phyloP scores from a whole-genome alignment of 257 asterid genomes.

The Cynanchum wilfordii region DNA sequence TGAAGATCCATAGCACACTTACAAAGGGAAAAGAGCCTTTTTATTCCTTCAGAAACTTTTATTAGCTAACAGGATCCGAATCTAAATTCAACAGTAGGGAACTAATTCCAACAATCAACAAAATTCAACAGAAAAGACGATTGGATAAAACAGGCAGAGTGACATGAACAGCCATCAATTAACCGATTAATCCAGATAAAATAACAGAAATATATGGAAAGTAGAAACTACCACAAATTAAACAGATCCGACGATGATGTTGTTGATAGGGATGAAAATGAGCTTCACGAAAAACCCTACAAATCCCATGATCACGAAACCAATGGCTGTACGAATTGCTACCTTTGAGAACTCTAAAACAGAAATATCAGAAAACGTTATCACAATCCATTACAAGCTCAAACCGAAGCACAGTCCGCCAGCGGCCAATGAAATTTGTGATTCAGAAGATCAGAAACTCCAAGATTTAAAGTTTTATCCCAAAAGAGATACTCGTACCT shows the following conservation, averaged over 20 bases:
- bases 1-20: not conserved
- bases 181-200: not conserved
- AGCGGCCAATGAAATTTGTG: not conserved
- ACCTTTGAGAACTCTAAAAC: conserved; percentile 31
- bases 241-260: conserved; percentile 32
- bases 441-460: not conserved
- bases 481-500: conserved; percentile 1
- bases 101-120: not conserved
- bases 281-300: conserved; percentile 40
- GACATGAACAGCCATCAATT: not conserved
- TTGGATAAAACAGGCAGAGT: not conserved
- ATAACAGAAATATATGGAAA: not conserved
- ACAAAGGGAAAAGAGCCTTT: not conserved
- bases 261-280: conserved; percentile 38
- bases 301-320: conserved; percentile 38
- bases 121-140: not conserved
- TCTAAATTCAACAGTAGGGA: not conserved
- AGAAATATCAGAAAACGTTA: not conserved
- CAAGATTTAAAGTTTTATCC: not conserved
- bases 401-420: not conserved
- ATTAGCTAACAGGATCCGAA: not conserved
- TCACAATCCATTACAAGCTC: not conserved
- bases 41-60: not conserved
- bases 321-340: conserved; percentile 33
- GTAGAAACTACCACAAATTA: conserved; percentile 13